Conservation (phyloP, 2,329 filamentous ascomycete species). For the Fusarium praegraminearum region DNA sequence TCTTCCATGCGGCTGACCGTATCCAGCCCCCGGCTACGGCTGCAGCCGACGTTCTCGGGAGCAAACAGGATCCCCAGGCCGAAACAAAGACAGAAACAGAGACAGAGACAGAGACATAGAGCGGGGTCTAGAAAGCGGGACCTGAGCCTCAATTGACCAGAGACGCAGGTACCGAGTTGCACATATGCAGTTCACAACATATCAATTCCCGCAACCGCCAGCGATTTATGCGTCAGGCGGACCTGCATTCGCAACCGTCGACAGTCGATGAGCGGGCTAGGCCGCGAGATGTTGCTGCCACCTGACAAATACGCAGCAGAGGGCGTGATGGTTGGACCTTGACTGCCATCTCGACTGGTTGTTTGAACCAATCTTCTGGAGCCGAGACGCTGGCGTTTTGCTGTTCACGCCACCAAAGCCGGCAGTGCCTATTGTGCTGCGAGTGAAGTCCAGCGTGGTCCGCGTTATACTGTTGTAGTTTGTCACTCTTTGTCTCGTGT, state of each 20-base stretch:
- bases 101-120: neutral
- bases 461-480: constrained; percentile 1
- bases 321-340: constrained; percentile 11
- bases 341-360: neutral
- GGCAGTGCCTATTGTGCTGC: constrained; percentile 3
- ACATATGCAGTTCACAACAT: constrained; percentile 18
- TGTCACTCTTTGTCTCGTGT: constrained; percentile 1
- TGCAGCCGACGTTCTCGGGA: constrained; percentile 33
- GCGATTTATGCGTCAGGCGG: neutral
- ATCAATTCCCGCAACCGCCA: constrained; percentile 16
- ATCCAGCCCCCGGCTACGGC: constrained; percentile 8
- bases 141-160: constrained; percentile 17
- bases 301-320: constrained; percentile 8
- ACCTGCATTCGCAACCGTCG: constrained; percentile 19
- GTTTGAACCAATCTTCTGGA: constrained; percentile 29
- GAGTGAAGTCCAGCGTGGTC: constrained; percentile 5
- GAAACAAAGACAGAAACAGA: constrained; percentile 10
- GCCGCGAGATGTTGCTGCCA: constrained; percentile 15
- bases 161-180: constrained; percentile 27
- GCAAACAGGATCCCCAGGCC: constrained; percentile 23
- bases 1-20: constrained; percentile 4
- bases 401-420: constrained; percentile 19
- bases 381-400: constrained; percentile 32
- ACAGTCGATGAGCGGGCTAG: constrained; percentile 20
- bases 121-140: constrained; percentile 4